Evolutionary conservation across 1,284 basidiomycete genomes (phyloP), one percentile per base, ranked within the genome.

Genomic region (Ganoderma lingzhi): DNA sequence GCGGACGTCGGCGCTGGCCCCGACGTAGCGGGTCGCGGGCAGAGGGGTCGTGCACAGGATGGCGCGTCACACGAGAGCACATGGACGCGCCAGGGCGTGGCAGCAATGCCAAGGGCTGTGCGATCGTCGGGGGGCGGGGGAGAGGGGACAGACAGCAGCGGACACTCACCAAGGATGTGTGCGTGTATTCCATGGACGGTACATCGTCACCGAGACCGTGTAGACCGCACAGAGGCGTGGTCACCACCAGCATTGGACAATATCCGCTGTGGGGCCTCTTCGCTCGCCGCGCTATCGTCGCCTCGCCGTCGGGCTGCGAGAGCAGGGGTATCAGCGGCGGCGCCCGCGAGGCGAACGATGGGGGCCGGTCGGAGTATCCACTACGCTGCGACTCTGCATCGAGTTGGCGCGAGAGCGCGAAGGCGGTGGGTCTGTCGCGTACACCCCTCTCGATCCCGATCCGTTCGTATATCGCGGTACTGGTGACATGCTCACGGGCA

Each of bases 301-400:
- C 37, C 10, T 44, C 65, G 60, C 28, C 32, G 44, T 67, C 59
- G 62, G 65, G 58, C 32, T 66, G 66, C 37, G 74, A n/a, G 59
- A 28, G 69, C 32, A 71, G 66, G 58, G 73, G 70, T 67, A 75
- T 73, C 65, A 71, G 59, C 17, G 74, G 70, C 48, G 75, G 75
- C 39, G 71, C 69, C 64, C 74, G 70, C 39, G 75, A 76, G 8
- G 70, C 70, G 35, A 72, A 75, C 39, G 74, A 75, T 62, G 75
- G 72, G 55, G 75, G 74, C 23, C 72, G 66, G 65, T 75, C 73
- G 12, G 73, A 75, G 64, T 65, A 70, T 19, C 64, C 69, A 35
- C 71, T 73, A 19, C 67, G 55, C 41, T 69, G 68, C 42, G 70
- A 71, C 62, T 65, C 65, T 6, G 70, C 67, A 32, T 72, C 73